Base-by-base conservation (phyloP, 2,329 filamentous ascomycete genomes). In the Pseudophaeomoniella oleicola region DNA sequence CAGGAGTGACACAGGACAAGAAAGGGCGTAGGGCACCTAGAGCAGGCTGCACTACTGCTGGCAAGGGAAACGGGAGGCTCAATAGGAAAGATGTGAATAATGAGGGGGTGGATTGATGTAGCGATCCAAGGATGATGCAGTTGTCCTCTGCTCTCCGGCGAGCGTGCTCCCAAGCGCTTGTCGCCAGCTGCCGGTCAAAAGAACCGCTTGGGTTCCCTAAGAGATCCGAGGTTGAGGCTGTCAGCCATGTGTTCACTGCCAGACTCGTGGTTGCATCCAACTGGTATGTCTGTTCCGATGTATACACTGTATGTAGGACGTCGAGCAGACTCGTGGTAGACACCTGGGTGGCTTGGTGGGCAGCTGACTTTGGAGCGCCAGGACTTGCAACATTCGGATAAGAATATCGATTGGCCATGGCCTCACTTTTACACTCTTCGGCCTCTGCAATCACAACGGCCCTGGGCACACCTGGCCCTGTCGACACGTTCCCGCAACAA, bases 161-260 rank as follows among this genome's bases (percentile, higher is more conserved):
- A 39, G 90, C 88, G 66, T 98, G 90, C 62, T 98, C 90, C 88
- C 90, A 98, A 2, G 87, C 86, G 54, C 84, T 75, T 36, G 75
- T 68, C 12, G 83, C 82, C 35, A 98, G 62, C 15, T 81, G 73
- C 30, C 72, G 62, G 59, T 98, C 90, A 30, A 96, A 74, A 5
- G 82, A 86, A 37, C 82, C 83, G 36, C 82, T 83, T 33, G 68
- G 65, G 38, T 72, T 69, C 27, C 81, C 81, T 50, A 85, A 74
- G 2, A 73, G 69, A 29, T 78, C 75, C 16, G 72, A 63, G 46
- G 81, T 81, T 17, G 75, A 69, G 13, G 84, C 83, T 3, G 84
- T 93, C 37, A 90, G 71, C 87, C 87, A 94, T 39, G 86, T 94
- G 62, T 96, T 96, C 46, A 96, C 85, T 0, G 90, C 87, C 29